A percentile compares a stretch with the other conserved stretches of the same genome.
phyloP scores from a whole-genome alignment of 225 moss, liverwort and hornwort genomes.

The Physcomitrellopsis africana region DNA sequence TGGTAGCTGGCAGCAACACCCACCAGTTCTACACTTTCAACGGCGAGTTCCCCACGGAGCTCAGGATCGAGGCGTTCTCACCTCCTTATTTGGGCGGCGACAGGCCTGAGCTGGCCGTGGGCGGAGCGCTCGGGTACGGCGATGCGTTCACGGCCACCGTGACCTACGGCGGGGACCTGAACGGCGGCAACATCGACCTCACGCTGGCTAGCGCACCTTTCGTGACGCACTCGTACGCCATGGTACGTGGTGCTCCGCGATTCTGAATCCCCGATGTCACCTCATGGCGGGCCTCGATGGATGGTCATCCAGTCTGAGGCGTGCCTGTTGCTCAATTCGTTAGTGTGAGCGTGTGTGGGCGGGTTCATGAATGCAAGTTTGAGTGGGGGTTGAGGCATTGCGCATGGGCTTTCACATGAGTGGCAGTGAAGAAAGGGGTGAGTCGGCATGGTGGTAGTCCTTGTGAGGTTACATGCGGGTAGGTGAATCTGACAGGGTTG shows the following conservation, averaged over 20 bases:
- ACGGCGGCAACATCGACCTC: conserved; percentile 37
- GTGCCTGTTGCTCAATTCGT: background rate
- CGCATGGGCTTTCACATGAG: too few species aligned
- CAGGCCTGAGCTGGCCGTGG: conserved; percentile 27
- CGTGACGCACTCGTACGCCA: conserved; percentile 62
- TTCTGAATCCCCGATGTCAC: too few species aligned
- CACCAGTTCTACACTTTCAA: conserved; percentile 59
- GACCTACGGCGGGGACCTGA: conserved; percentile 12
- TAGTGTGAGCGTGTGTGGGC: too few species aligned
- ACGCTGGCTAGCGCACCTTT: conserved; percentile 55
- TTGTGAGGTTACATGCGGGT: too few species aligned
- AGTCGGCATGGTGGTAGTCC: too few species aligned
- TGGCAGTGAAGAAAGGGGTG: too few species aligned
- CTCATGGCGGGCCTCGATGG: too few species aligned
- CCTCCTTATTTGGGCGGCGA: conserved; percentile 47
- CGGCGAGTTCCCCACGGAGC: conserved; percentile 50
- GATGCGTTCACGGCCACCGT: conserved; percentile 32
- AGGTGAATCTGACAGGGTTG: background rate
- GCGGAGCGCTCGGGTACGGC: conserved; percentile 26
- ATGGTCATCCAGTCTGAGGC: too few species aligned
- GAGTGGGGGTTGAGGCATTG: too few species aligned
- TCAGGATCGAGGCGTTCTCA: conserved; percentile 57
- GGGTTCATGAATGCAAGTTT: too few species aligned
- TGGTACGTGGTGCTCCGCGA: conserved; percentile 8
- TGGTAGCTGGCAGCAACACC: conserved; percentile 58